phyloP scores from a whole-genome alignment of 1,284 basidiomycete genomes.

The Takashimella koratensis region DNA sequence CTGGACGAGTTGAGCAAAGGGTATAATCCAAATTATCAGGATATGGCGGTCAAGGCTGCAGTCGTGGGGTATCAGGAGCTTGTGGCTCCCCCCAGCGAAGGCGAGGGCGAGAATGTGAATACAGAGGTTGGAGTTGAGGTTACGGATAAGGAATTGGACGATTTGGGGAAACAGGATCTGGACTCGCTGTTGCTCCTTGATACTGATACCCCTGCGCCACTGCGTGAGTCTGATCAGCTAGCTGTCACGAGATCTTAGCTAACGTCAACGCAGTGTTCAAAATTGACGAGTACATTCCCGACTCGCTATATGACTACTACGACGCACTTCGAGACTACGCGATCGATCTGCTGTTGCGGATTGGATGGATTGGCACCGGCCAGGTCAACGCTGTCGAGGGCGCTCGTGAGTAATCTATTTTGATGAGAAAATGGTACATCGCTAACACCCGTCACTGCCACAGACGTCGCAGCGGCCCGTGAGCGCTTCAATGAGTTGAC shows the following conservation, averaged over 20 bases:
- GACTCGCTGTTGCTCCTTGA: conserved; percentile 69
- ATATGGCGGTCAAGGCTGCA: conserved; percentile 97
- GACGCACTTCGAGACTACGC: conserved; percentile 65
- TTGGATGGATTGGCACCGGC: conserved; percentile 59
- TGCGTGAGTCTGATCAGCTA: conserved; percentile 12
- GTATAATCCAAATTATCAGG: conserved; percentile 95
- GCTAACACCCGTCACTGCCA: conserved; percentile 35
- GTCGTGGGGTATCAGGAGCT: conserved; percentile 88
- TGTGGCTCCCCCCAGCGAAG: conserved; percentile 50
- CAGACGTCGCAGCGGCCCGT: conserved; percentile 54
- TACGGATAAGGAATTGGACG: conserved; percentile 58
- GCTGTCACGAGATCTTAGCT: neutral
- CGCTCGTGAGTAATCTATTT: conserved; percentile 30
- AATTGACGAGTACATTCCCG: conserved; percentile 80
- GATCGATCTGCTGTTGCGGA: conserved; percentile 60
- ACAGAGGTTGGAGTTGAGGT: conserved; percentile 45
- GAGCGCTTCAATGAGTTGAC: conserved; percentile 54
- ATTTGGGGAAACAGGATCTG: conserved; percentile 67
- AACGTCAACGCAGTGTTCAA: conserved; percentile 63
- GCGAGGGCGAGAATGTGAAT: conserved; percentile 21
- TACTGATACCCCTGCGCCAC: conserved; percentile 49
- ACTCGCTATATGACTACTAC: conserved; percentile 70
- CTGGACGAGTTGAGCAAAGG: conserved; percentile 73
- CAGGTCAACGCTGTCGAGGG: conserved; percentile 14
- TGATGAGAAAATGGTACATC: too few relatives aligned